Conservation (phyloP, 176 grass and related monocot genomes). For the Cenchrus fungigraminus region DNA sequence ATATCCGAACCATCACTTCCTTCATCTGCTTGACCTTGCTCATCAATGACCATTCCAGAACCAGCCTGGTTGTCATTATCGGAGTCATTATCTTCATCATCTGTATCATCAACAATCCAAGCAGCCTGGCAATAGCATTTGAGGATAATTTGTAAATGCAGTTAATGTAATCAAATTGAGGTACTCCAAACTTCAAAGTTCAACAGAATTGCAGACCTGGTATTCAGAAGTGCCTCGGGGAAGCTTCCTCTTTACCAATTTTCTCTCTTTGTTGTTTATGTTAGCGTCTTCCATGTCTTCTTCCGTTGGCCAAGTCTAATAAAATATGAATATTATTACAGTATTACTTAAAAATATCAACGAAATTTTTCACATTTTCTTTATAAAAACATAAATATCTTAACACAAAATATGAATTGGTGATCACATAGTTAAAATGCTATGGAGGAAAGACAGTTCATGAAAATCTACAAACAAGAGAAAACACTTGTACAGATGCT, state of each 20-base stretch:
- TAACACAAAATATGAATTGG: slow-evolving; percentile 7
- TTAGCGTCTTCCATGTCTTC: slow-evolving; percentile 72
- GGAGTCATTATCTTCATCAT: slow-evolving; percentile 64
- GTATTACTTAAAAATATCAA: slow-evolving; percentile 9
- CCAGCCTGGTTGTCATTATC: slow-evolving; percentile 57
- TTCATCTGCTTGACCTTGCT: slow-evolving; percentile 42
- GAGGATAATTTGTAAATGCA: slow-evolving; percentile 27
- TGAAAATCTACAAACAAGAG: slow-evolving; percentile 21
- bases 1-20: slow-evolving; percentile 65
- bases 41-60: slow-evolving; percentile 82
- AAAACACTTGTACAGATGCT: background rate
- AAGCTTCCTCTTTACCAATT: slow-evolving; percentile 76
- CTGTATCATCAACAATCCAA: slow-evolving; percentile 90
- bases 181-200: slow-evolving; percentile 20
- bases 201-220: slow-evolving; percentile 58
- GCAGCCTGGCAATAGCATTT: slow-evolving; percentile 66
- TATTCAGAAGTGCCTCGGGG: slow-evolving; percentile 93
- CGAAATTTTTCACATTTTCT: slow-evolving; percentile 7
- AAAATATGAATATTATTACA: slow-evolving; percentile 50
- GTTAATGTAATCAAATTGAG: slow-evolving; percentile 21
- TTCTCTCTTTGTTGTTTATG: slow-evolving; percentile 65
- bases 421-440: background rate
- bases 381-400: background rate
- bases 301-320: slow-evolving; percentile 96
- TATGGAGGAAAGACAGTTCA: slow-evolving; percentile 15